Evolutionary conservation across 805 yeast species (phyloP), one percentile per base, ranked within the genome.

Genomic region (Torulaspora franciscae): DNA sequence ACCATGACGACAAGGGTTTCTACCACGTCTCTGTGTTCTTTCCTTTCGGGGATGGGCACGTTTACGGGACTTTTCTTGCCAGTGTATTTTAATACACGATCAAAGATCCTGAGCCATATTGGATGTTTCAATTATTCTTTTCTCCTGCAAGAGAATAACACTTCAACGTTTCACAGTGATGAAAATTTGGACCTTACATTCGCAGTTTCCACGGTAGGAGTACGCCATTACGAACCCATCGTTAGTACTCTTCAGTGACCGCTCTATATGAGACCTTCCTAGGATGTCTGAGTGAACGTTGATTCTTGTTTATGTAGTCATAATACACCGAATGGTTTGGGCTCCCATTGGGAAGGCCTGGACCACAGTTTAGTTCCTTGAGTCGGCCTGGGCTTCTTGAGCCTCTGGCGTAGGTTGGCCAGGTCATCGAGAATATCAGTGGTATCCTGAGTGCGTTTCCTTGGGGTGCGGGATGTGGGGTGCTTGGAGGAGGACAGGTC

Each of bases 171-270:
- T 58, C 63, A 67, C 79, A 61, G 72, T 83, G 93, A 84, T 83
- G 90, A 83, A 79, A 73, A 72, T 69, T 69, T 81, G 82, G 73
- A 73, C 69, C 67, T 61, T 61, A 76, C 93, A 83, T 83, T 84
- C 93, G 91, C 93, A 84, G 93, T 84, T 83, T 84, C 90, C 91
- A 79, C 93, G 93, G 90, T 83, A 84, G 85, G 69, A 79, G 74
- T 79, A 81, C 89, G 76, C 70, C 70, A 70, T 26, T 24, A 69
- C 68, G 88, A 83, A 82, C 90, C 90, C 85, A 83, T 74, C 81
- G 75, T 77, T 60, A 61, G 65, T 63, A 54, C 83, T 79, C 75
- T 73, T 69, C 88, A 71, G 89, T 84, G 90, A 83, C 90, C 91
- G 93, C 87, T 74, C 74, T 65, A 61, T 49, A 47, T 49, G 68